Percentiles rank a stretch among this genome's conserved stretches.
Conservation (phyloP, 495 filamentous ascomycete genomes). For the Penicillium pancosmium region DNA sequence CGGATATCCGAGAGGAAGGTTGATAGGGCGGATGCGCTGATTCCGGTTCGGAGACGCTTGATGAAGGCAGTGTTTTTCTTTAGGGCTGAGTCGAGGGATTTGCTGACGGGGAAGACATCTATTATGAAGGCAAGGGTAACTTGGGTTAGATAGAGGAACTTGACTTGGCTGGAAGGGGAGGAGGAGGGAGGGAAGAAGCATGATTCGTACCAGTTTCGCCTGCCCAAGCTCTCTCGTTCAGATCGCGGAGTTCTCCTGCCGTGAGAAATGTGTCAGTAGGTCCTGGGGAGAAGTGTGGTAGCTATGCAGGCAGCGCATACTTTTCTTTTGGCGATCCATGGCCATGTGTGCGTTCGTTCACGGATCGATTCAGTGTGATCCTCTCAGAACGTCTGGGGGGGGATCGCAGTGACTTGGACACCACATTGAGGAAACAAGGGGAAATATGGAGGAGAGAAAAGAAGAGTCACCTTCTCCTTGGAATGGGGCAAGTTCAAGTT, state of each 20-base stretch:
- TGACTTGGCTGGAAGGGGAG: not conserved
- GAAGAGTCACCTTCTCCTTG: not conserved
- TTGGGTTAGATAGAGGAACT: not conserved
- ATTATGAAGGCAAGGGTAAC: not conserved
- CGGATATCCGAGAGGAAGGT: constrained; percentile 92
- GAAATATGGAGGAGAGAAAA: not conserved
- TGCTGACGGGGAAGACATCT: constrained; percentile 81
- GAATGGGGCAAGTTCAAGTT: not conserved
- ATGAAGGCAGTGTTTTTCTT: constrained; percentile 99
- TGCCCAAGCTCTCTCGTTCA: constrained; percentile 86
- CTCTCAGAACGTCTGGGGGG: constrained; percentile 45
- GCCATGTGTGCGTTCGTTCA: constrained; percentile 18
- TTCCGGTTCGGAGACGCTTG: constrained; percentile 89
- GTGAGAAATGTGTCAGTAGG: constrained; percentile 22
- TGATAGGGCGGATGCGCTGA: constrained; percentile 72
- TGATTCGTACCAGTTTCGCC: constrained; percentile 72
- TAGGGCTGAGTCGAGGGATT: constrained; percentile 89
- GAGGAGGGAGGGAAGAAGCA: not conserved
- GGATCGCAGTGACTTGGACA: constrained; percentile 44
- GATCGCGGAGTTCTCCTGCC: constrained; percentile 82
- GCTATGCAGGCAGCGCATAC: constrained; percentile 47
- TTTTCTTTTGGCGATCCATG: constrained; percentile 88
- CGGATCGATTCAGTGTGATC: constrained; percentile 31
- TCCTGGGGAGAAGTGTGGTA: not conserved
- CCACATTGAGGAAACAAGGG: constrained; percentile 41